phyloP scores from a whole-genome alignment of 495 filamentous ascomycete genomes.

The Astrothelium macrocarpum region DNA sequence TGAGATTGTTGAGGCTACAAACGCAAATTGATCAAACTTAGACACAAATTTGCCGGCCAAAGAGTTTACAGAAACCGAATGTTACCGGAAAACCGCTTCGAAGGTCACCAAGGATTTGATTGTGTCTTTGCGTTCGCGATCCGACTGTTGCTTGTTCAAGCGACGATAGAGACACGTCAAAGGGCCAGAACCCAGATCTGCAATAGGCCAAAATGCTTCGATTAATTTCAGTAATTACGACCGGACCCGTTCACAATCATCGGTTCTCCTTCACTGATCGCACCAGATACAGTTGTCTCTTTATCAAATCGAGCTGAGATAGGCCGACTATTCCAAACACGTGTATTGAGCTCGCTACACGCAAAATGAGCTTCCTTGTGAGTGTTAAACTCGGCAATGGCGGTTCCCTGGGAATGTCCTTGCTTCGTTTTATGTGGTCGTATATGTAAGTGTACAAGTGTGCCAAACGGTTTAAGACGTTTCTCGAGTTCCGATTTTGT shows the following conservation, averaged over 20 bases:
- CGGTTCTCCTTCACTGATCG: neutral
- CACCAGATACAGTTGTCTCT: neutral
- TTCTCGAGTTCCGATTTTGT: neutral
- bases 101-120: no score
- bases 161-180: no score
- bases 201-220: neutral
- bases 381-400: neutral
- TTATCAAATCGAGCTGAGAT: neutral
- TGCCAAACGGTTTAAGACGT: neutral
- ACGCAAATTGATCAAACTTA: no score
- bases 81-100: no score
- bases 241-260: neutral
- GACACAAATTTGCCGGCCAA: no score
- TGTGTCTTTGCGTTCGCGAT: no score
- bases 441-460: neutral
- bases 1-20: no score
- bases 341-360: neutral
- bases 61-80: no score
- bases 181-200: no score
- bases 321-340: neutral
- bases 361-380: neutral
- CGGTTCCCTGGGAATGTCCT: neutral
- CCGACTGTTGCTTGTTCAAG: no score
- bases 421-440: neutral
- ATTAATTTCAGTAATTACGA: neutral